Evolutionary conservation across 1,139 yeast genomes (phyloP).

Genomic region (Yamadazyma atlantica): DNA sequence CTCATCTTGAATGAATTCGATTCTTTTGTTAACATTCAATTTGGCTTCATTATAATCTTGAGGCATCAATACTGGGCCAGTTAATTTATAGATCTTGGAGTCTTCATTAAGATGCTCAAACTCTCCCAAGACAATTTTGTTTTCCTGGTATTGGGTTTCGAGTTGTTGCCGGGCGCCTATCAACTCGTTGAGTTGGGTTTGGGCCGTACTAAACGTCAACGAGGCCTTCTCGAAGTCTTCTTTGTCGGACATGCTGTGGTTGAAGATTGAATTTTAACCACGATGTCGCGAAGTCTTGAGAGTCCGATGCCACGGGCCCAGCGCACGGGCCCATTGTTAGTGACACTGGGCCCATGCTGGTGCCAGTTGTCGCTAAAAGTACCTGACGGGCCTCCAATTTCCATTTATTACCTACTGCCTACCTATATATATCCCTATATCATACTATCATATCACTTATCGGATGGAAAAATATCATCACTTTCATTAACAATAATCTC

Average conservation of each 20-base stretch:
- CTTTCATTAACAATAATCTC: conserved; percentile 50
- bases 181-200: conserved; percentile 42
- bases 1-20: conserved; percentile 81
- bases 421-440: no score
- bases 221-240: conserved; percentile 44
- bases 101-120: conserved; percentile 58
- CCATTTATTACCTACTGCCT: no score
- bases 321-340: no score
- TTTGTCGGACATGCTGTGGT: conserved; percentile 6
- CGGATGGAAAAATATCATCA: conserved; percentile 31
- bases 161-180: conserved; percentile 64
- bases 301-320: not conserved
- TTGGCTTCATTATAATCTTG: conserved; percentile 84
- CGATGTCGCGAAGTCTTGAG: conserved; percentile 1
- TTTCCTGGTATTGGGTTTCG: conserved; percentile 85
- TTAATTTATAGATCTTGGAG: conserved; percentile 79
- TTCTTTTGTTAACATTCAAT: conserved; percentile 78
- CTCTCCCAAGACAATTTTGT: conserved; percentile 85
- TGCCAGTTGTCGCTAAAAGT: no score
- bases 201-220: conserved; percentile 37
- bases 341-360: no score
- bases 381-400: no score
- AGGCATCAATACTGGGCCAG: conserved; percentile 90
- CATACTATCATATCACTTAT: no score
- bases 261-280: not conserved